Evolutionary conservation across 2,329 filamentous ascomycete genomes (phyloP), one percentile per base, ranked within the genome.

Genomic region (Fusarium acutatum): DNA sequence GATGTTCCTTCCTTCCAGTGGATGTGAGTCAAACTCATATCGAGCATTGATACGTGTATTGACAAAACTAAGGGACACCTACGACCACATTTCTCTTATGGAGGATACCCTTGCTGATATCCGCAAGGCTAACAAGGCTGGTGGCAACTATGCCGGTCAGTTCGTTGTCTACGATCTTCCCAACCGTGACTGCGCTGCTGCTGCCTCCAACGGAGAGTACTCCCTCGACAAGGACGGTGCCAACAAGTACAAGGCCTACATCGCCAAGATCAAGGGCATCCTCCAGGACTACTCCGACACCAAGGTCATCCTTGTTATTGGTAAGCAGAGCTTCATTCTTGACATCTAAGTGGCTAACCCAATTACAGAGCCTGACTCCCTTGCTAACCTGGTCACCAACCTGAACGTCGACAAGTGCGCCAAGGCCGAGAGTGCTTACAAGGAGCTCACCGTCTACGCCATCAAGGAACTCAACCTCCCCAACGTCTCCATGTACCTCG

Each of bases 321-420:
- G 81, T 81, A 47, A 54, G 81, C 44, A 2, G 6, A 22, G 0
- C 2, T 8, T n/a, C 10, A 9, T 10, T 20, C 15, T 18, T 18
- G 6, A 6, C 1, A 14, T 13, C 3, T 0, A 17, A 5, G 5
- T 37, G 7, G 4, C 47, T 64, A 75, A 53, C 10, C 3, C 6
- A 3, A 14, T 8, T 64, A 67, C 53, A 86, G 86, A 90, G 79
- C 88, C 88, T 34, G 88, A 90, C 78, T 88, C 87, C 32, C 82
- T 90, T n/a, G 87, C 88, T 67, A 90, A 90, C 82, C 80, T 90
- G 78, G 84, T 90, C 49, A 90, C 88, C 73, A 90, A 90, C 82
- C 60, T 85, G 73, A 83, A 82, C 71, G 83, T 88, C 11, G 71
- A 83, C 64, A 88, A 88, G 79, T 90, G 88, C 76, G 53, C 83